A percentile compares a stretch with the other conserved stretches of the same genome.
These are phyloP conservation scores for Fusarium chaquense DNA, from an alignment of 2,329 filamentous ascomycete genomes.

Conservation along the genomic window DNA sequence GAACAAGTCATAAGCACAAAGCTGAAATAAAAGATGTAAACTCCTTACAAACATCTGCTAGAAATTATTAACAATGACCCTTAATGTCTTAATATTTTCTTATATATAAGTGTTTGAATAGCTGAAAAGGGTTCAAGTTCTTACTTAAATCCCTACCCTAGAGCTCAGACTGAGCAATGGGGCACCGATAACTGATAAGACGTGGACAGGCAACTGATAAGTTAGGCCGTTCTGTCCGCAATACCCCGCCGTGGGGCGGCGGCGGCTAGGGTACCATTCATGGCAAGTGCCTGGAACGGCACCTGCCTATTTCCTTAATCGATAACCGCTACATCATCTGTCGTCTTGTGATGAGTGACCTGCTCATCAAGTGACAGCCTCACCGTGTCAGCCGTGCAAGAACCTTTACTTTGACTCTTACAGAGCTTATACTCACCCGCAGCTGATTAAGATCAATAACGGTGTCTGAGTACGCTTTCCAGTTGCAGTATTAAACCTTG, in stretches of 20 bases:
- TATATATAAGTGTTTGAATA: background rate
- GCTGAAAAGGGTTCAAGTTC: background rate
- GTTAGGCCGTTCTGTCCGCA: background rate
- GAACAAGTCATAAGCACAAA: background rate
- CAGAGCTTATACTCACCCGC: background rate
- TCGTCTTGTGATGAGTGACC: constrained; percentile 42
- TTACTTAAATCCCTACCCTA: constrained; percentile 1
- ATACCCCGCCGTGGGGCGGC: constrained; percentile 46
- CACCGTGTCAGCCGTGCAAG: constrained; percentile 35
- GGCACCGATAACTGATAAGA: constrained; percentile 18
- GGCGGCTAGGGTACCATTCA: constrained; percentile 4
- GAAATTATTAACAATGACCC: background rate
- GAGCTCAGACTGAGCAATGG: background rate
- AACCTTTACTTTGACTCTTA: constrained; percentile 6
- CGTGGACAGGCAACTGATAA: constrained; percentile 8
- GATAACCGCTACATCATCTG: constrained; percentile 44
- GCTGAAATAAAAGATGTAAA: background rate
- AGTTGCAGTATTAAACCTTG: constrained; percentile 25
- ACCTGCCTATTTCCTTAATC: constrained; percentile 33
- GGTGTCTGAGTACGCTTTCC: background rate
- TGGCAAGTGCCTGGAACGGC: constrained; percentile 22
- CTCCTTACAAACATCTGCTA: background rate
- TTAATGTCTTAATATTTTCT: background rate
- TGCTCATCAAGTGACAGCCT: constrained; percentile 45
- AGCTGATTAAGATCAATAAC: constrained; percentile 4